Conservation (phyloP, 345 rosid genomes). For the Eucalyptus guilfoylei region DNA sequence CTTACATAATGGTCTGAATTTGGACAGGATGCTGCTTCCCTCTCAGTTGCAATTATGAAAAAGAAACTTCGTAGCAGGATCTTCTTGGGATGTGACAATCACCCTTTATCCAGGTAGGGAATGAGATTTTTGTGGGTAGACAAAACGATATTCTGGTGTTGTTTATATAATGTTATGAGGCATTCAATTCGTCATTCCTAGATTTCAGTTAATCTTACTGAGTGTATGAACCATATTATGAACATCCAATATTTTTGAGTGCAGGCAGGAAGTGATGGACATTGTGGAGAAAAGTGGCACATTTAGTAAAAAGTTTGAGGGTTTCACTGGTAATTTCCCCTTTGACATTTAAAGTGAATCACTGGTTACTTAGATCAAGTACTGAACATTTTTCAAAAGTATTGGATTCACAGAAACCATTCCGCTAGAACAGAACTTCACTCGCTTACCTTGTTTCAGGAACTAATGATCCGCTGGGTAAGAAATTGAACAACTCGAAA, state of each 20-base stretch:
- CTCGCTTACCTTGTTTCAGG: conserved; percentile 34
- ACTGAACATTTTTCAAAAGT: neutral
- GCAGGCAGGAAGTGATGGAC: conserved; percentile 93
- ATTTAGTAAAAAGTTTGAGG: conserved; percentile 52
- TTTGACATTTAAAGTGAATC: neutral
- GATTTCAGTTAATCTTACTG: neutral
- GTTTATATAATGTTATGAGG: neutral
- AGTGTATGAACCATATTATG: neutral
- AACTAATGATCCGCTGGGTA: conserved; percentile 69
- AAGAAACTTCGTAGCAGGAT: conserved; percentile 51
- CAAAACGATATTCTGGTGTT: neutral
- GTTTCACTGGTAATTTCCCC: conserved; percentile 53
- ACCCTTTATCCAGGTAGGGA: conserved; percentile 78
- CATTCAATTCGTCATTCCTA: neutral
- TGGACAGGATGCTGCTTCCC: conserved; percentile 89
- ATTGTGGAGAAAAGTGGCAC: conserved; percentile 69
- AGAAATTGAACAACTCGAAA: conserved; percentile 67
- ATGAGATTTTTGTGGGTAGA: neutral
- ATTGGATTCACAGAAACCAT: neutral
- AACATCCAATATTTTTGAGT: neutral
- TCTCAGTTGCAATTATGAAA: conserved; percentile 67
- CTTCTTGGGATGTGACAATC: conserved; percentile 94
- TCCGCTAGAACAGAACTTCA: neutral
- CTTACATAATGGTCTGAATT: neutral
- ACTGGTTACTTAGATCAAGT: neutral